These are phyloP conservation scores for Globisporangium yorkense DNA, from an alignment of 352 stramenopile genomes.

Conservation along the genomic window DNA sequence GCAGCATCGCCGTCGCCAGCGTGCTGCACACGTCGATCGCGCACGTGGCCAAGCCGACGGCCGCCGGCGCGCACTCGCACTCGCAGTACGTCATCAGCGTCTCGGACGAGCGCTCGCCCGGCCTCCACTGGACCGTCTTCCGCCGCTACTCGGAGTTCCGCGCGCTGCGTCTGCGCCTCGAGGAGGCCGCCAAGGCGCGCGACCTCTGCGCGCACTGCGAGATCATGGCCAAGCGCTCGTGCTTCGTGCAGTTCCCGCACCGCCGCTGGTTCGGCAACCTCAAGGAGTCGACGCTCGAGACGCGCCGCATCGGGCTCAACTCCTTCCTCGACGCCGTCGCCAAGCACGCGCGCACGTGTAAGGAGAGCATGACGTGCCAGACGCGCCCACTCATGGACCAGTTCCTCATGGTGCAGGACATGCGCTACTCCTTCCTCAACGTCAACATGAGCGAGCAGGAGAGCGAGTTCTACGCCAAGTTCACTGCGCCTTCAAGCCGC, in stretches of 20 bases:
- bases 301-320: slow-evolving; percentile 68
- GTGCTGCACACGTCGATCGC: slow-evolving; percentile 78
- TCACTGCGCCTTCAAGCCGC: slow-evolving; percentile 7
- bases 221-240: slow-evolving; percentile 77
- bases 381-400: slow-evolving; percentile 78
- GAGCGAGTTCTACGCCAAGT: slow-evolving; percentile 37
- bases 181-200: slow-evolving; percentile 48
- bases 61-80: slow-evolving; percentile 50
- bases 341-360: slow-evolving; percentile 71
- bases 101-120: slow-evolving; percentile 65
- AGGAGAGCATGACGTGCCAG: slow-evolving; percentile 60
- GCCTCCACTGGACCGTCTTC: slow-evolving; percentile 79
- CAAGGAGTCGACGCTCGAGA: slow-evolving; percentile 66
- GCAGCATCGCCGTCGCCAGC: slow-evolving; percentile 16
- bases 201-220: slow-evolving; percentile 73
- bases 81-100: slow-evolving; percentile 85
- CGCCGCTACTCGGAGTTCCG: slow-evolving; percentile 84
- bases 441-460: slow-evolving; percentile 70
- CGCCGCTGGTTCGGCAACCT: slow-evolving; percentile 71
- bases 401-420: slow-evolving; percentile 86
- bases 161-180: slow-evolving; percentile 55
- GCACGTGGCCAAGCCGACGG: slow-evolving; percentile 64
- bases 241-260: slow-evolving; percentile 78
- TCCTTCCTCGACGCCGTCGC: slow-evolving; percentile 70
- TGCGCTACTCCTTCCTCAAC: slow-evolving; percentile 86